Evolutionary conservation across 441 rosid species (phyloP), one percentile per base, ranked within the genome.

Genomic region (Croton setiger): DNA sequence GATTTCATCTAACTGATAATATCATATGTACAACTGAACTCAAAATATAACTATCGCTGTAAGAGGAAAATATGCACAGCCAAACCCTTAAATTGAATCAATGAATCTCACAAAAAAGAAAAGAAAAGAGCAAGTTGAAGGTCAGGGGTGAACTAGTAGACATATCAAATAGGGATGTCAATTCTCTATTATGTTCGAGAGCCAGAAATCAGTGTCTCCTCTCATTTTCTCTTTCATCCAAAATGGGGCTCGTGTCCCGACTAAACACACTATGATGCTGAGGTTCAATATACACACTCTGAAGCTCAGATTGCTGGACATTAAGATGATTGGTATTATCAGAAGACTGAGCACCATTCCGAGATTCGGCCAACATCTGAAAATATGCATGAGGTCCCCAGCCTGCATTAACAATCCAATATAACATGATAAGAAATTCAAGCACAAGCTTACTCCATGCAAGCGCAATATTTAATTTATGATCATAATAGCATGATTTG

Each of bases 341-440:
- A 3, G 84, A 63, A 5, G 84, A 44, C 56, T 70, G 87, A 53
- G 35, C 76, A 5, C 58, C 80, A 60, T 79, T 80, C 61, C 63
- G 78, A 21, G 96, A 81, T 41, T 87, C 94, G 5, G 87, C 82
- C 73, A 93, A 67, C 98, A 89, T 82, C 87, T 82, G 90, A 68
- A 90, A 89, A 78, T 93, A 93, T 2, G 98, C 96, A 59, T 86
- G 91, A 69, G 98, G 96, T 36, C 98, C 98, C 98, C 98, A 93
- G 44, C 98, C 97, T 93, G 81, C 77, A 72, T 12, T 5, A 37
- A 37, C 51, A 15, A 53, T 53, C 23, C 48, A 43, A 10, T 49
- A 17, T 5, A 53, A 3, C 13, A 45, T 15, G 41, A 60, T 73
- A 35, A 54, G 67, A 63, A 59, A n/a, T 11, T 45, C 35, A 44